phyloP scores from a whole-genome alignment of 768 basidiomycete species.

The Suillus plorans region DNA sequence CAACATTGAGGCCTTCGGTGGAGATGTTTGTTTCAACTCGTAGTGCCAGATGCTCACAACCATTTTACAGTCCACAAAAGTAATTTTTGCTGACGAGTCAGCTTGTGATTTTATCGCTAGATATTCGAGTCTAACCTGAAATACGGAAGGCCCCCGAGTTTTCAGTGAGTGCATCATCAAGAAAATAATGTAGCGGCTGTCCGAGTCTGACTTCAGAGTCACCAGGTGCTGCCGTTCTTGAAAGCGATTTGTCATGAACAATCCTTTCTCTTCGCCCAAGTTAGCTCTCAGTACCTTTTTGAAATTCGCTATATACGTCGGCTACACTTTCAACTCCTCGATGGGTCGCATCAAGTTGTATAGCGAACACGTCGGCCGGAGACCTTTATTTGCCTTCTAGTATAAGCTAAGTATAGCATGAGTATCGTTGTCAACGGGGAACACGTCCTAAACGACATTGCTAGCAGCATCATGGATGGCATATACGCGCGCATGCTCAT shows the following conservation, averaged over 20 bases:
- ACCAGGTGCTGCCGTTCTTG: too few relatives aligned
- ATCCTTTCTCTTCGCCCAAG: too few relatives aligned
- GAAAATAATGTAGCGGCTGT: background rate
- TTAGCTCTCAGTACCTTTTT: constrained; percentile 9
- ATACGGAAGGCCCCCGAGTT: constrained; percentile 13
- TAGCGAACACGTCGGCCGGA: constrained; percentile 10
- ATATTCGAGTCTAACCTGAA: background rate
- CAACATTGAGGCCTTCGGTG: constrained; percentile 29
- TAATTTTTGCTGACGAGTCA: too few relatives aligned
- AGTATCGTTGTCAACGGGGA: constrained; percentile 11
- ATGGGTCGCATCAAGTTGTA: constrained; percentile 10
- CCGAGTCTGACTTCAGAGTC: background rate
- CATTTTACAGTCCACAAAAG: too few relatives aligned
- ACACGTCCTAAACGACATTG: constrained; percentile 16
- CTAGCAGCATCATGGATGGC: constrained; percentile 14
- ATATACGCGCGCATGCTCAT: constrained; percentile 3
- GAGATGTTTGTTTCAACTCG: constrained; percentile 24
- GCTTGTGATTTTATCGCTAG: too few relatives aligned
- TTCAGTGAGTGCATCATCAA: constrained; percentile 14
- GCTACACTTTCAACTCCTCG: constrained; percentile 16
- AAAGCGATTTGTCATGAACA: too few relatives aligned
- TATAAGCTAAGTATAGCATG: constrained; percentile 11
- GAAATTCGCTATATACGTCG: constrained; percentile 15
- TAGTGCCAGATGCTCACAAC: background rate
- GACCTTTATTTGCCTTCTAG: constrained; percentile 8